These are phyloP conservation scores for Solioccasus polychromus DNA, from an alignment of 768 basidiomycete genomes.

Conservation along the genomic window DNA sequence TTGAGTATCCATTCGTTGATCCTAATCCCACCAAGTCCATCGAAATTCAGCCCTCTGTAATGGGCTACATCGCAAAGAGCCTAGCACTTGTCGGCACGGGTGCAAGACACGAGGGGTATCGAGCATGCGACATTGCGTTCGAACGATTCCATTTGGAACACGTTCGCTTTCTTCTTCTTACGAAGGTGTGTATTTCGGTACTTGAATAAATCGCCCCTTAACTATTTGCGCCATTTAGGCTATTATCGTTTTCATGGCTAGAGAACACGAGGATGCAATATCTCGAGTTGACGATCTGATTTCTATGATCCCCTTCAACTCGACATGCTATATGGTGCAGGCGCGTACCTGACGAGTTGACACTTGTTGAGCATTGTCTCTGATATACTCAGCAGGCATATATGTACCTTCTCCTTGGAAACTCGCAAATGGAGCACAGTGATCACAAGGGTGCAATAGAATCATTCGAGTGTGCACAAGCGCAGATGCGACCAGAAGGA, in stretches of 20 bases:
- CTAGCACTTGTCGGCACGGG: background rate
- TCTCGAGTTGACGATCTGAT: conserved; percentile 3
- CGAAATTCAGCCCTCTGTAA: background rate
- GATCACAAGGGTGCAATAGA: background rate
- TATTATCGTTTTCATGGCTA: conserved; percentile 1
- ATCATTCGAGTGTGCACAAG: background rate
- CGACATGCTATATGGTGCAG: background rate
- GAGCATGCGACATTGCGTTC: conserved; percentile 6
- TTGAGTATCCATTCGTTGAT: background rate
- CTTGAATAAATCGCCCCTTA: background rate
- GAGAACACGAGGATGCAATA: conserved; percentile 1
- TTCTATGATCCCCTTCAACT: background rate
- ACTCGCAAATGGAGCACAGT: background rate
- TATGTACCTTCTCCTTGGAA: conserved; percentile 7
- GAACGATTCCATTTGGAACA: background rate
- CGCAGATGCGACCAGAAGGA: background rate
- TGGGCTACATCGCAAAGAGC: conserved; percentile 6
- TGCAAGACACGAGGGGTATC: background rate
- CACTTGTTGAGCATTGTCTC: background rate
- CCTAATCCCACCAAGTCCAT: background rate
- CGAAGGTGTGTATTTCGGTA: background rate
- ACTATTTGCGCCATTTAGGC: background rate
- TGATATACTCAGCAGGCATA: conserved; percentile 4
- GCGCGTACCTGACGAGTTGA: background rate
- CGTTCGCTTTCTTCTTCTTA: background rate